Evolutionary conservation across 2,329 filamentous ascomycete species (phyloP).

Genomic region (Arthroderma sp.): DNA sequence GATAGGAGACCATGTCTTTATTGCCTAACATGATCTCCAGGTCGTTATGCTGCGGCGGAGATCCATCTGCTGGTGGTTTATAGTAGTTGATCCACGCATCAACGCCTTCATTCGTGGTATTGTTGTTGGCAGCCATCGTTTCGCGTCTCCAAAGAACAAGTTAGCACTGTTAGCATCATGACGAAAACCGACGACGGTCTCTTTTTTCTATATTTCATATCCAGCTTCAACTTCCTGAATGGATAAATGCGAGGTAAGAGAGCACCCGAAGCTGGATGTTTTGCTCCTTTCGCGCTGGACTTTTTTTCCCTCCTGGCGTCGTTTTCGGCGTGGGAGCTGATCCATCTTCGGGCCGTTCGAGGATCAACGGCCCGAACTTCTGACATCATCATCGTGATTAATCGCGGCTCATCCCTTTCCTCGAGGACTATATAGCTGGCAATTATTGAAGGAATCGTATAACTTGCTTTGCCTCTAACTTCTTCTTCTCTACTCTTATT

Average conservation of each 20-base stretch:
- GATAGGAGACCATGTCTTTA: not conserved
- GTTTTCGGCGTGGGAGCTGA: not conserved
- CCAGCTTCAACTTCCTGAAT: not conserved
- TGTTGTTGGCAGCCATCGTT: not conserved
- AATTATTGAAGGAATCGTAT: not conserved
- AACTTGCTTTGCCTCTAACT: not conserved
- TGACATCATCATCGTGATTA: not conserved
- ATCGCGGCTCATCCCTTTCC: not conserved
- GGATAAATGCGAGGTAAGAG: not conserved
- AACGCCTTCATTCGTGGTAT: not conserved
- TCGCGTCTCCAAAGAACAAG: not conserved
- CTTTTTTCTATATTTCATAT: not conserved
- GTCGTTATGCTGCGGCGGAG: not conserved
- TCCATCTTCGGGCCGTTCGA: not conserved
- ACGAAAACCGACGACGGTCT: not conserved
- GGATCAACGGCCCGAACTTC: not conserved
- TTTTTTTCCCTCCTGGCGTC: too few relatives aligned
- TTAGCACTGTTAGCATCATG: not conserved
- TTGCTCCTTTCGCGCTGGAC: not conserved
- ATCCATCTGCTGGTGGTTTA: not conserved
- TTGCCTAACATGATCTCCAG: not conserved
- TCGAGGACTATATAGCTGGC: not conserved
- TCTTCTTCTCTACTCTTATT: not conserved
- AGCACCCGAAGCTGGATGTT: not conserved
- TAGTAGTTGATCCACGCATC: not conserved